phyloP scores from a whole-genome alignment of 2,329 filamentous ascomycete species.

The Alternaria gaisen region DNA sequence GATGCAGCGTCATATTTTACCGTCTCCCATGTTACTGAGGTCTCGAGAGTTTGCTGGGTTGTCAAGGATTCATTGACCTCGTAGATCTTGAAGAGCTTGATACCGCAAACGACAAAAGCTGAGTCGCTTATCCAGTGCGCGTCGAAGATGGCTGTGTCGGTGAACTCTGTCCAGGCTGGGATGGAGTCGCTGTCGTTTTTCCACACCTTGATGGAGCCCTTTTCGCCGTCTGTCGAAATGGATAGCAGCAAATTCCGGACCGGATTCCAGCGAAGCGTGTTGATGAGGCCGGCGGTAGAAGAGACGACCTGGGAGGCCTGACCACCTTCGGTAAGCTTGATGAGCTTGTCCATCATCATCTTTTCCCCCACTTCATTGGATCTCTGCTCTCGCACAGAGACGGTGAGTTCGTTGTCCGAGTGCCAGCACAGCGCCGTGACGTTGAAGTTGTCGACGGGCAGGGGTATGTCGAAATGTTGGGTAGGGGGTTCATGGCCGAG shows the following conservation, averaged over 20 bases:
- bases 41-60: constrained; percentile 44
- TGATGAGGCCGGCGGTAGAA: constrained; percentile 50
- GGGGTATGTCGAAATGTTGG: constrained; percentile 33
- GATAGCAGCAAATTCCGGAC: constrained; percentile 45
- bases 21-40: constrained; percentile 47
- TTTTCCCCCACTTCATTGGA: constrained; percentile 49
- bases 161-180: constrained; percentile 54
- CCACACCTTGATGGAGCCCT: constrained; percentile 52
- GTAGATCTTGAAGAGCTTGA: constrained; percentile 51
- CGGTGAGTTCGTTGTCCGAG: constrained; percentile 42
- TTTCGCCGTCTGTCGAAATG: constrained; percentile 52
- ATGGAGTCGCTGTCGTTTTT: constrained; percentile 47
- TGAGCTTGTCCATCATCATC: constrained; percentile 50
- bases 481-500: constrained; percentile 17
- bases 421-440: constrained; percentile 51
- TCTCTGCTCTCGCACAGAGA: constrained; percentile 48
- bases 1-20: constrained; percentile 53
- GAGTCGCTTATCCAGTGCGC: constrained; percentile 56
- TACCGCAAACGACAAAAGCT: constrained; percentile 56
- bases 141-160: constrained; percentile 53
- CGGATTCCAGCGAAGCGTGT: constrained; percentile 49
- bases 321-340: constrained; percentile 45
- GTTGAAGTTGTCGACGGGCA: constrained; percentile 44
- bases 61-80: constrained; percentile 42
- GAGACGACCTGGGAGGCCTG: constrained; percentile 45